Percentiles rank a stretch among this genome's conserved stretches.
phyloP scores from a whole-genome alignment of 2,329 filamentous ascomycete genomes.

The Sporothrix brunneoviolacea region DNA sequence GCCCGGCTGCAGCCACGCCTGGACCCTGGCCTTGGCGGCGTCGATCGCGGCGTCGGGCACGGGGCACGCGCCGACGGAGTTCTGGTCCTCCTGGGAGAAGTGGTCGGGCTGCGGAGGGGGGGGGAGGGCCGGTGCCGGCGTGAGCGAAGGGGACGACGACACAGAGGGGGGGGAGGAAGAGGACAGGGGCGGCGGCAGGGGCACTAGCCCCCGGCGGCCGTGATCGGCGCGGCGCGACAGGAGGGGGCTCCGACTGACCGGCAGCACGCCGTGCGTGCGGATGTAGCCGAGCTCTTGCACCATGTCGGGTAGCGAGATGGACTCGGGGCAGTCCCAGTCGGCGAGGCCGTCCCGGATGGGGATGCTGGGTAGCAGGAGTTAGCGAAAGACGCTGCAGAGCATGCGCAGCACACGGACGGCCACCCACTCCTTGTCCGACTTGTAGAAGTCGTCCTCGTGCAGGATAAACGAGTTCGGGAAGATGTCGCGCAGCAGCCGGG shows the following conservation, averaged over 20 bases:
- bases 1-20: slow-evolving; percentile 37
- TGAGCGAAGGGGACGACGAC: slow-evolving; percentile 5
- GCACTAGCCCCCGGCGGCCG: slow-evolving; percentile 15
- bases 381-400: background rate
- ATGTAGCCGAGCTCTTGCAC: slow-evolving; percentile 63
- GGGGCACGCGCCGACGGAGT: slow-evolving; percentile 51
- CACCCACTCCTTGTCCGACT: slow-evolving; percentile 62
- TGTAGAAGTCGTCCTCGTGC: slow-evolving; percentile 96
- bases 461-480: slow-evolving; percentile 75
- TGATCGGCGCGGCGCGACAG: slow-evolving; percentile 24
- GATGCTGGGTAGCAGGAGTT: slow-evolving; percentile 33
- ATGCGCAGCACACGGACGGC: background rate
- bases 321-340: slow-evolving; percentile 87
- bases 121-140: background rate
- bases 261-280: slow-evolving; percentile 57
- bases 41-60: slow-evolving; percentile 42
- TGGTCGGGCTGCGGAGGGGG: slow-evolving; percentile 35
- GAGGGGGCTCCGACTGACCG: slow-evolving; percentile 38
- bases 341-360: slow-evolving; percentile 55
- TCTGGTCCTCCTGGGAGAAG: slow-evolving; percentile 56
- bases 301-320: slow-evolving; percentile 67
- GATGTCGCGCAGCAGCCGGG: slow-evolving; percentile 73
- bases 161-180: background rate
- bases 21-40: slow-evolving; percentile 40
- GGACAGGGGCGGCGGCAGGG: background rate